These are phyloP conservation scores for Sporopachydermia cereana DNA, from an alignment of 1,139 yeast species.

Conservation along the genomic window DNA sequence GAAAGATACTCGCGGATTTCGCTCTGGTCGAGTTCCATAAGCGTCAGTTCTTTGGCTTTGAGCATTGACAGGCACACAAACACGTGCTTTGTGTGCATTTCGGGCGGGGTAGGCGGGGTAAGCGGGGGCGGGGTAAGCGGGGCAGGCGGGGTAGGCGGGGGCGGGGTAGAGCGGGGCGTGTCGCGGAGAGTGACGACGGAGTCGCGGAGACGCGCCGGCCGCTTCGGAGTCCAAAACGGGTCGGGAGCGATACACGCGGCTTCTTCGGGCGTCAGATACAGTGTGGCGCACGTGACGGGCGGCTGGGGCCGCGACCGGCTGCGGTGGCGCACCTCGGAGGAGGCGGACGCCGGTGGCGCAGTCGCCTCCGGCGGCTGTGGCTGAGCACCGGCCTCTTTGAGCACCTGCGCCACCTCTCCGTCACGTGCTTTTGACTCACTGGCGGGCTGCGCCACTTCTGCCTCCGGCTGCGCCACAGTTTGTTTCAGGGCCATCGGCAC, in stretches of 20 bases:
- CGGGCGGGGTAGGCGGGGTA: conserved; percentile 56
- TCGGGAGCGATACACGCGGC: conserved; percentile 16
- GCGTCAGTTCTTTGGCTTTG: conserved; percentile 65
- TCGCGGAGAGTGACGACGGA: conserved; percentile 6
- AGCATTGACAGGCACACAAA: conserved; percentile 71
- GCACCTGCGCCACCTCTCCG: not conserved
- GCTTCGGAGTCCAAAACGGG: conserved; percentile 23
- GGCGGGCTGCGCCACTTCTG: not conserved
- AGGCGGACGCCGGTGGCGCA: not conserved
- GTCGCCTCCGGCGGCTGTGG: not conserved
- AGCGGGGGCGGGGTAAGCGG: conserved; percentile 14
- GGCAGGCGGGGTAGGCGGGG: conserved; percentile 8
- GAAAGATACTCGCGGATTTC: conserved; percentile 75
- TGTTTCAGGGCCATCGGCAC: no score
- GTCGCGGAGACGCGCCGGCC: conserved; percentile 10
- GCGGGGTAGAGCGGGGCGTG: not conserved
- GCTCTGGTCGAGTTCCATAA: conserved; percentile 79
- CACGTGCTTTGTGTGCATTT: conserved; percentile 68
- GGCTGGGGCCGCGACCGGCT: not conserved
- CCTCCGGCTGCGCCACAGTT: no score
- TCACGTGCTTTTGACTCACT: not conserved
- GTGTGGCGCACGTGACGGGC: not conserved
- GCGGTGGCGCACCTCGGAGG: not conserved
- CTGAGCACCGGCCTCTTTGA: not conserved
- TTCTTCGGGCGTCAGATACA: not conserved